Conservation (phyloP, 1,284 basidiomycete species). For the Bondarzewia mesenterica region DNA sequence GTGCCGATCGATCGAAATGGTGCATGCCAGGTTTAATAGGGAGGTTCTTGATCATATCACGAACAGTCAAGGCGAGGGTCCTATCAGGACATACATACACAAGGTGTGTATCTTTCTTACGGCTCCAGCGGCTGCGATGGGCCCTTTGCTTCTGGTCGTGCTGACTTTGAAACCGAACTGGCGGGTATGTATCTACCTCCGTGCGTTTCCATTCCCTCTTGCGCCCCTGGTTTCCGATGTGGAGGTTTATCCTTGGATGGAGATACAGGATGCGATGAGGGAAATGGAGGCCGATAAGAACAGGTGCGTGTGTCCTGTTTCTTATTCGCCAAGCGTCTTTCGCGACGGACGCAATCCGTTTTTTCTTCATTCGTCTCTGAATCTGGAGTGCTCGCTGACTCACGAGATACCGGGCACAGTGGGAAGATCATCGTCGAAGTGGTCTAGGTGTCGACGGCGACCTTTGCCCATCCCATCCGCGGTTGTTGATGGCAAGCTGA, state of each 20-base stretch:
- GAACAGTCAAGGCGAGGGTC: slow-evolving; percentile 44
- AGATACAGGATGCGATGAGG: slow-evolving; percentile 78
- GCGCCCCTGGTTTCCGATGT: slow-evolving; percentile 7
- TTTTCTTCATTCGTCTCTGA: background rate
- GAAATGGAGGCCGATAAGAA: slow-evolving; percentile 86
- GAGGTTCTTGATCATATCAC: slow-evolving; percentile 56
- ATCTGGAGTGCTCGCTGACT: background rate
- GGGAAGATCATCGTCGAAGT: slow-evolving; percentile 21
- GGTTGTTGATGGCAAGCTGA: background rate
- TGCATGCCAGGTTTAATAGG: slow-evolving; percentile 26
- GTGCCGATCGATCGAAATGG: background rate
- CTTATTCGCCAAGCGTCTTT: background rate
- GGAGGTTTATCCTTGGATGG: slow-evolving; percentile 75
- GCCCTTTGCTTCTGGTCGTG: no score
- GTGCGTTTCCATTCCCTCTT: slow-evolving; percentile 6
- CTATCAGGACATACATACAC: slow-evolving; percentile 71
- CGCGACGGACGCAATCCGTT: background rate
- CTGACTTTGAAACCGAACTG: no score
- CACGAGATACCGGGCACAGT: slow-evolving; percentile 8
- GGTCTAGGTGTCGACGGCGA: slow-evolving; percentile 9
- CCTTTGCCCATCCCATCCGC: background rate
- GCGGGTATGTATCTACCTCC: no score
- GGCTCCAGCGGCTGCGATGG: no score
- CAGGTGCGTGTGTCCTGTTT: slow-evolving; percentile 9
- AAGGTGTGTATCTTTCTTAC: no score